Evolutionary conservation across 2,329 filamentous ascomycete genomes (phyloP), one percentile per base, ranked within the genome.

Genomic region (Alternaria viburni): DNA sequence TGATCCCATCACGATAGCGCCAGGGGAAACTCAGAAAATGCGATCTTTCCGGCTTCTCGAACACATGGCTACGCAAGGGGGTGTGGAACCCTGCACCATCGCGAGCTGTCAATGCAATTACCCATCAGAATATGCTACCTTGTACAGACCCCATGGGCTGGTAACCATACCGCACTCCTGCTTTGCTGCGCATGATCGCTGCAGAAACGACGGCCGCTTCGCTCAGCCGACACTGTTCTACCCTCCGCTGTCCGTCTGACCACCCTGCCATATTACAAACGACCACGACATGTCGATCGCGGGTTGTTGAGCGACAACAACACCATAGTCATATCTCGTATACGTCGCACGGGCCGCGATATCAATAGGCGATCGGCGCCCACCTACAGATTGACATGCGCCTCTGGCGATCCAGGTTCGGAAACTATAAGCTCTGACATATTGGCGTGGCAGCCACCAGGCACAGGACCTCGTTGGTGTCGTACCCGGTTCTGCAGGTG

Each of bases 1-100:
- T 36, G 23, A 43, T 36, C 25, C 1, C 12, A 49, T 47, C 25
- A 45, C 45, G 28, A 36, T 32, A 25, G 19, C 45, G 51, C 25
- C 54, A 44, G 19, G 36, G 36, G 43, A 50, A 43, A 28, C 25
- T 41, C 32, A 43, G 41, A 21, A 5, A 17, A 45, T 10, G 46
- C 52, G 28, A 32, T 15, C 23, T 52, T 46, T 44, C 11, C 28
- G 15, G 50, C 47, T 61, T 60, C 66, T 66, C 47, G 56, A 66
- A 64, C 25, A 28, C 23, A 54, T 54, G 56, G 54, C 56, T 54
- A 41, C 46, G 55, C 61, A 62, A 67, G 62, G 61, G 30, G 44
- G 32, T 44, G 54, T 62, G 61, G 59, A 54, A 57, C 65, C 58
- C 56, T 68, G 64, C 64, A 57, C 63, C 43, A 55, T 52, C 36